Base-by-base conservation (phyloP, 2,329 filamentous ascomycete species). In the Stromatinia cepivora region DNA sequence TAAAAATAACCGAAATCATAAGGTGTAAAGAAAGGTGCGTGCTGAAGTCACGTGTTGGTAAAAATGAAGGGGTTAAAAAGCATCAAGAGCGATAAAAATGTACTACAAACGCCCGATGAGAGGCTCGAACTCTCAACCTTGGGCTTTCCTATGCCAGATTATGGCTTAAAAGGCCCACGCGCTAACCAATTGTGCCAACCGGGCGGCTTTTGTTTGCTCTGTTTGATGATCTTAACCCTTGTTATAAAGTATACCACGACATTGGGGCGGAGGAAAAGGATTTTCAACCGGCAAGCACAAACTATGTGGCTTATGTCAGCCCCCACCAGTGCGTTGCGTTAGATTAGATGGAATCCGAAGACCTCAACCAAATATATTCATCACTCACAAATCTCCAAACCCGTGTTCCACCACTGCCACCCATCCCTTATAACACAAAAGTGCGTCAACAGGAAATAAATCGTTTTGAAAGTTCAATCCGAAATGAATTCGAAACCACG, bases 41-140 rank as follows among this genome's bases (percentile, higher is more conserved):
- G 0, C 1, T 36, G 2, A 8, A 13, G 11, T 57, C 34, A 36
- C 31, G 53, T 56, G 53, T 3, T 11, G 10, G 0, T 4, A 0
- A 1, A 34, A 34, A 34, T 34, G 17, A 34, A 34, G 15, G 28
- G 3, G 17, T 2, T 5, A 39, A n/a, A 15, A n/a, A 1, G 2
- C 1, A 4, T 0, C 39, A 57, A 39, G n/a, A 57, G 11, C 2
- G 5, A 2, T 8, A 36, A 56, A 56, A 36, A 15, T 7, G 0
- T n/a, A 9, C 1, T 0, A 0, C 17, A 48, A 25, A 56, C 69
- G 34, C 70, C 68, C 59, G 52, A 66, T 54, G 50, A 61, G 67
- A 61, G 70, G 65, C 65, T 71, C 69, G 70, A 71, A 71, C 70
- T 69, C 70, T 69, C 64, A 71, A 67, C 70, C 70, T 72, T 72